Evolutionary conservation across 2,329 filamentous ascomycete genomes (phyloP).

Genomic region (Ilyonectria mors-panacis): DNA sequence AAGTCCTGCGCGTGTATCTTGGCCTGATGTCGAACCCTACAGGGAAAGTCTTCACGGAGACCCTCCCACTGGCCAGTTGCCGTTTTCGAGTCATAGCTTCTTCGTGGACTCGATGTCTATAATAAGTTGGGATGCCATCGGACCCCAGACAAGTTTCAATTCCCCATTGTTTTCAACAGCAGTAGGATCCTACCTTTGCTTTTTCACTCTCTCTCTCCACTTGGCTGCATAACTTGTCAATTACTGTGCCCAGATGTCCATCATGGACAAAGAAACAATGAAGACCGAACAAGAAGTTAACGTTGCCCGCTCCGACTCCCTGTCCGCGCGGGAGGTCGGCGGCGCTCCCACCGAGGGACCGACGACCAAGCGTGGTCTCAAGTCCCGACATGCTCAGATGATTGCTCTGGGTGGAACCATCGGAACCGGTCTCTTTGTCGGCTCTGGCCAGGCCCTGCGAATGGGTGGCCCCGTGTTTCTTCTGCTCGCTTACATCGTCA

Average conservation of each 20-base stretch:
- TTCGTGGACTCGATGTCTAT: background rate
- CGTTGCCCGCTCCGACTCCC: constrained; percentile 20
- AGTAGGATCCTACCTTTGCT: background rate
- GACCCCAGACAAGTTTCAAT: background rate
- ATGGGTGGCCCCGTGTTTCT: constrained; percentile 22
- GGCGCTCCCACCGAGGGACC: constrained; percentile 3
- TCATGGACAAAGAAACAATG: constrained; percentile 26
- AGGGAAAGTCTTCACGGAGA: constrained; percentile 21
- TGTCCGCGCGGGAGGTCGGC: constrained; percentile 23
- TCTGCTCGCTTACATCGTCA: constrained; percentile 16
- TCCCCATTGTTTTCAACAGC: background rate
- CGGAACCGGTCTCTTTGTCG: constrained; percentile 20
- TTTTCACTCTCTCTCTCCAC: background rate
- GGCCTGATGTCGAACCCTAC: background rate
- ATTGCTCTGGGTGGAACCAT: constrained; percentile 27
- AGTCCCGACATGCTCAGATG: constrained; percentile 29
- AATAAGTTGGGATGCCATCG: constrained; percentile 14
- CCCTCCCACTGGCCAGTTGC: constrained; percentile 7
- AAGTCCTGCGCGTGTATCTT: background rate
- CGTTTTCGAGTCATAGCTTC: background rate
- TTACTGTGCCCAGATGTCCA: background rate
- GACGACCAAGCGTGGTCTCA: constrained; percentile 28
- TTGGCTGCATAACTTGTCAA: background rate
- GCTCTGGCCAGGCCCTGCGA: constrained; percentile 6
- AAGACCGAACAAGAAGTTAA: constrained; percentile 12